Conservation (phyloP, 1,284 basidiomycete genomes). For the Macrocystidia cucumis region DNA sequence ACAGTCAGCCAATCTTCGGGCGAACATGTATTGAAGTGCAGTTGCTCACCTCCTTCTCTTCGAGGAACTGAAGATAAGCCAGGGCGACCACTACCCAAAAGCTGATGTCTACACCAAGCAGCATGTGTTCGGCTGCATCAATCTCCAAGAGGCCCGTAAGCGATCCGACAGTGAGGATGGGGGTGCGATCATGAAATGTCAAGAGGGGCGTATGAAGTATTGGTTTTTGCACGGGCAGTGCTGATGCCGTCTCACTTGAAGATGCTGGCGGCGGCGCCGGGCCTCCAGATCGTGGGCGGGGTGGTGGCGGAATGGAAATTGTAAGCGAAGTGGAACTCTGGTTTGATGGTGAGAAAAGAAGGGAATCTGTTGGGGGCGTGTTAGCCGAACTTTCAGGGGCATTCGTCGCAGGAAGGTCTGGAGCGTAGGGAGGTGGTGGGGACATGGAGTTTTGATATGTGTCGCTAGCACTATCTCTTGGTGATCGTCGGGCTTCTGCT, state of each 20-base stretch:
- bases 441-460: too few species aligned
- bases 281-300: neutral
- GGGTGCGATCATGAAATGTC: constrained; percentile 64
- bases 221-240: too few species aligned
- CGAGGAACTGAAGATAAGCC: constrained; percentile 68
- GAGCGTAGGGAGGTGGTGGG: constrained; percentile 26
- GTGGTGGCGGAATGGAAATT: neutral
- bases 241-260: too few species aligned
- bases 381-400: constrained; percentile 6
- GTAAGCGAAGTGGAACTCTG: too few species aligned
- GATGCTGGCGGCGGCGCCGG: constrained; percentile 1
- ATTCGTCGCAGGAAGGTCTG: too few species aligned
- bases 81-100: constrained; percentile 72
- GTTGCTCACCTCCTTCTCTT: constrained; percentile 61
- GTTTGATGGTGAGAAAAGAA: too few species aligned
- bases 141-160: constrained; percentile 58
- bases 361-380: constrained; percentile 2
- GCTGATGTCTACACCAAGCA: constrained; percentile 61
- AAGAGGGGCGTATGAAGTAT: constrained; percentile 36
- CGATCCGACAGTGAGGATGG: constrained; percentile 49
- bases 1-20: too few species aligned
- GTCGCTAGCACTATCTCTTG: too few species aligned
- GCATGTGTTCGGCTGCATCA: constrained; percentile 44
- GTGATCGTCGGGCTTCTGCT: too few species aligned
- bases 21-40: too few species aligned